Conservation (phyloP, 1,284 basidiomycete species). For the Irpex sp. region DNA sequence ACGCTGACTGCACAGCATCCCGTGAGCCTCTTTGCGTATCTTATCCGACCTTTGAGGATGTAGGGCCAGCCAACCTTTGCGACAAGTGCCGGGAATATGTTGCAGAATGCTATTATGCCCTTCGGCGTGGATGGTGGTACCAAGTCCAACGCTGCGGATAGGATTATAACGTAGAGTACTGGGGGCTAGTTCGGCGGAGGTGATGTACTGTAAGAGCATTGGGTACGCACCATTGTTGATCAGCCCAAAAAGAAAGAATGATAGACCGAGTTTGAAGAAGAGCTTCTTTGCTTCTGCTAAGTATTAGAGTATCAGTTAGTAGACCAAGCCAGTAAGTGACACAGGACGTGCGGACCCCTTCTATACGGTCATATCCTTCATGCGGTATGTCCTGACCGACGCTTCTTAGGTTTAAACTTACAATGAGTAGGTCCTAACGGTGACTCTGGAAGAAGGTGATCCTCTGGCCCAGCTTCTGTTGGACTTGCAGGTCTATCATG, state of each 20-base stretch:
- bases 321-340: background rate
- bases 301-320: background rate
- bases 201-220: background rate
- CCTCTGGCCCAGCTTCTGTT: background rate
- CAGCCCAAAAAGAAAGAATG: constrained; percentile 57
- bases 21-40: constrained; percentile 71
- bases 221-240: constrained; percentile 48
- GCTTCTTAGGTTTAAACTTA: background rate
- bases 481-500: background rate
- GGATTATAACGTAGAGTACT: constrained; percentile 95
- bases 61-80: constrained; percentile 96
- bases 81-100: constrained; percentile 77
- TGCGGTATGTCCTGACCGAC: background rate
- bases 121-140: constrained; percentile 88
- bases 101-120: constrained; percentile 92
- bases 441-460: background rate
- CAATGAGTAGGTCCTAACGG: background rate
- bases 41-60: constrained; percentile 76
- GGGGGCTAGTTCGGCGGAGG: background rate
- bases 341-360: background rate
- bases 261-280: constrained; percentile 35
- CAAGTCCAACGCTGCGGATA: constrained; percentile 93
- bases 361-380: background rate
- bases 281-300: constrained; percentile 16
- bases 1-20: constrained; percentile 76